Percentiles rank a stretch among this genome's conserved stretches.
These are phyloP conservation scores for Casuarina cunninghamiana DNA, from an alignment of 306 rosid genomes.

Conservation along the genomic window DNA sequence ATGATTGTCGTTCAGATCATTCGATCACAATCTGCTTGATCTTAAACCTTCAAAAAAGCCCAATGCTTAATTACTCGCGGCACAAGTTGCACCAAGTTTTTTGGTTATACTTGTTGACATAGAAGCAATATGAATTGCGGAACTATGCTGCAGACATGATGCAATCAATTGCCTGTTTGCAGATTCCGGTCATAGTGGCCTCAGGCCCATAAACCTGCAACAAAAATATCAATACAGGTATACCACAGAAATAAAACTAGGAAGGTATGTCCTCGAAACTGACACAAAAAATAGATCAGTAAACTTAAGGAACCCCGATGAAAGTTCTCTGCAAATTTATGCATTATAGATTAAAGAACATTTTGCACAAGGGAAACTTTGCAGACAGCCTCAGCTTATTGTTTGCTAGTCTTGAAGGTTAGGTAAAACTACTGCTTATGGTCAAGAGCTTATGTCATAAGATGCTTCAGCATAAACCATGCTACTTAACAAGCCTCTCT, in stretches of 20 bases:
- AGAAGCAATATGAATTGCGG: not conserved
- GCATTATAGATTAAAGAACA: not conserved
- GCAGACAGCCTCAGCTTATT: not conserved
- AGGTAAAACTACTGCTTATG: not conserved
- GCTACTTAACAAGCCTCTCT: conserved; percentile 4
- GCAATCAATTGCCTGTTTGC: conserved; percentile 88
- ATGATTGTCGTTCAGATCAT: not conserved
- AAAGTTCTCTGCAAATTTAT: not conserved
- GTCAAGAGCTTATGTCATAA: not conserved
- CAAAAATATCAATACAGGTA: conserved; percentile 17
- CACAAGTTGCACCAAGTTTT: not conserved
- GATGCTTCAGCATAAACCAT: conserved; percentile 5
- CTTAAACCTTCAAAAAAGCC: not conserved
- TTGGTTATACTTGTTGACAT: not conserved
- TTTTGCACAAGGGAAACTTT: not conserved
- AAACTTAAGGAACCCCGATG: not conserved
- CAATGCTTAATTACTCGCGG: not conserved
- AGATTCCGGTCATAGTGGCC: conserved; percentile 86
- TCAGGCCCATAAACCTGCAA: conserved; percentile 85
- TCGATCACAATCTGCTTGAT: not conserved
- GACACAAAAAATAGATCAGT: not conserved
- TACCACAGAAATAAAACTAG: conserved; percentile 1
- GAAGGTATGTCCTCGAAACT: not conserved
- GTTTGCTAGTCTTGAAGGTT: conserved; percentile 13
- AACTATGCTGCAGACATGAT: conserved; percentile 48